Evolutionary conservation across 2,329 filamentous ascomycete genomes (phyloP).

Genomic region (Hirsutella rhossiliensis): DNA sequence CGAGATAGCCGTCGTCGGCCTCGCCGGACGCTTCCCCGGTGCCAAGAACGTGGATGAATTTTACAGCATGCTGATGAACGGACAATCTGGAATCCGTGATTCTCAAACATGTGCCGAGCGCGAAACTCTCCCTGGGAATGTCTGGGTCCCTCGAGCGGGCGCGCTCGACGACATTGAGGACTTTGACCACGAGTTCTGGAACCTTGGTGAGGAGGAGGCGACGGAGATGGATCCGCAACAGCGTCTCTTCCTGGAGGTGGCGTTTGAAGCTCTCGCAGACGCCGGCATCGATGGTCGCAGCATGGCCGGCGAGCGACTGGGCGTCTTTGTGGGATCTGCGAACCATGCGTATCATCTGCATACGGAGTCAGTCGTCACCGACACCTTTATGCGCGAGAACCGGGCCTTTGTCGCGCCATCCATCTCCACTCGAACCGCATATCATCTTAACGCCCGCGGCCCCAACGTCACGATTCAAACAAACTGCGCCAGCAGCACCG

Average conservation of each 20-base stretch:
- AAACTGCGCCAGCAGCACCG: constrained; percentile 4
- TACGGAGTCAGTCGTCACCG: constrained; percentile 3
- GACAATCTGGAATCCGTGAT: constrained; percentile 1
- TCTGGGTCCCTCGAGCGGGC: constrained; percentile 6
- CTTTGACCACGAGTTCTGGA: constrained; percentile 6
- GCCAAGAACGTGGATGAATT: constrained; percentile 5
- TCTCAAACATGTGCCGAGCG: not conserved
- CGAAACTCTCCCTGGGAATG: constrained; percentile 4
- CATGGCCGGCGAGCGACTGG: constrained; percentile 1
- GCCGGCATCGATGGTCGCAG: constrained; percentile 1
- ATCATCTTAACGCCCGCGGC: constrained; percentile 4
- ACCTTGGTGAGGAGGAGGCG: constrained; percentile 4
- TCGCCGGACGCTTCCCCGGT: constrained; percentile 5
- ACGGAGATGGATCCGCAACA: constrained; percentile 6
- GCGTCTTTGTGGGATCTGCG: constrained; percentile 3
- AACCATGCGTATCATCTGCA: constrained; percentile 4
- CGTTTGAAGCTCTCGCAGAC: constrained; percentile 2
- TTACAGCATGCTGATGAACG: constrained; percentile 3
- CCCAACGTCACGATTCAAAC: constrained; percentile 4
- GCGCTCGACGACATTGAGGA: constrained; percentile 3
- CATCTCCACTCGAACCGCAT: constrained; percentile 6
- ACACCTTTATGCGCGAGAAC: constrained; percentile 4
- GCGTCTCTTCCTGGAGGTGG: constrained; percentile 4
- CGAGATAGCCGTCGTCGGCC: constrained; percentile 3
- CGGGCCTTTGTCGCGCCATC: constrained; percentile 3